Evolutionary conservation across 208 protist species (phyloP), one percentile per base, ranked within the genome.

Genomic region (Acanthamoeba lenticulata): DNA sequence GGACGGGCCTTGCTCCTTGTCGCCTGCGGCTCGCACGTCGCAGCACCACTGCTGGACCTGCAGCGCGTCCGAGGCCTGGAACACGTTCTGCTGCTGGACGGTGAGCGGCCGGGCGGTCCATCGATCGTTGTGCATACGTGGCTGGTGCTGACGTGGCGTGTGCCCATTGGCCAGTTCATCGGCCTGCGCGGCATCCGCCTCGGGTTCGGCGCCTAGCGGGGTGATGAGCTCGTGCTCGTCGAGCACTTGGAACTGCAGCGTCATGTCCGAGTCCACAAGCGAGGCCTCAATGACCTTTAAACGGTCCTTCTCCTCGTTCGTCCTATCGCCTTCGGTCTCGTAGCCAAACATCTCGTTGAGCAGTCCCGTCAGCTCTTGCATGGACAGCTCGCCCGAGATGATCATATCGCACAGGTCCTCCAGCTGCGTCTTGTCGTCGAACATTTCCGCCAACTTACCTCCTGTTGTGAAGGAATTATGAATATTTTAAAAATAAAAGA

Each of bases 321-420:
- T 17, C 34, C 67, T 7, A n/a, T 77, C 67, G 52, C 52, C 62
- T 19, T 77, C 67, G 67, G 11, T 15, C 2, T 77, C 38, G 67
- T 44, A 77, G 38, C 67, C 36, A 44, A 77, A 77, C 67, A 77
- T 77, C 67, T 77, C 67, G 38, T 77, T 77, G 67, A 77, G 67
- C 36, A 77, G 67, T 17, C 67, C 67, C 36, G 67, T 44, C 29
- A 77, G 67, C 38, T 77, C 67, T 29, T 77, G 67, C 67, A 77
- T 77, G 17, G 67, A 77, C 2, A 77, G 6, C 38, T 77, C 67
- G 67, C 67, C 67, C 17, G 67, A 77, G 67, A 77, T 77, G 67
- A 77, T 77, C 67, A 77, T 77, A 34, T 77, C 67, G 67, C 67
- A 77, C 36, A 77, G 67, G 67, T 77, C 38, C 67, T 77, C 67